A percentile compares a stretch with the other conserved stretches of the same genome.
Evolutionary conservation across 2,329 filamentous ascomycete species (phyloP).

Genomic region (Didymella pomorum): DNA sequence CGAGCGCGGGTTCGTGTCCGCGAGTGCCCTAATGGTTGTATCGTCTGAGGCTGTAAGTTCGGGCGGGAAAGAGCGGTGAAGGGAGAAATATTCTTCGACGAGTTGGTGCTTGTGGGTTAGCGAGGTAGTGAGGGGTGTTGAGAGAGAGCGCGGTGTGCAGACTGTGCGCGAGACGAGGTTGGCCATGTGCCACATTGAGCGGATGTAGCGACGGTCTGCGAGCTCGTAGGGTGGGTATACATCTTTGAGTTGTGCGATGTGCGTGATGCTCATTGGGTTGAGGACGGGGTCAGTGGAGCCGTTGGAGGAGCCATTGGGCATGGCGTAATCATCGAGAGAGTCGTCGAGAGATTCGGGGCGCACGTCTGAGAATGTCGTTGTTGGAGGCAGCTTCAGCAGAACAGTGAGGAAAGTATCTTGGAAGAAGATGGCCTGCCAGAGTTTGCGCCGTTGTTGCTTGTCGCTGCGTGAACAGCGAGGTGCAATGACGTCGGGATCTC

Average conservation of each 20-base stretch:
- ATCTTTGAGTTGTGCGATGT: slow-evolving; percentile 54
- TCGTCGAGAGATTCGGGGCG: slow-evolving; percentile 76
- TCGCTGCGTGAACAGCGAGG: slow-evolving; percentile 73
- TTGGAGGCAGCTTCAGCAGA: slow-evolving; percentile 77
- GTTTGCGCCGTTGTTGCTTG: slow-evolving; percentile 79
- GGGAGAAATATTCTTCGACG: slow-evolving; percentile 72
- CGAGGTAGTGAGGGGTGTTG: slow-evolving; percentile 74
- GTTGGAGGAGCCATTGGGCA: slow-evolving; percentile 63
- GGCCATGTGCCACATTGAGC: slow-evolving; percentile 79
- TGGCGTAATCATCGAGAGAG: slow-evolving; percentile 69
- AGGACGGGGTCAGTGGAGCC: slow-evolving; percentile 53
- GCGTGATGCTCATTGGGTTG: slow-evolving; percentile 61
- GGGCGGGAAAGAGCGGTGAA: slow-evolving; percentile 76
- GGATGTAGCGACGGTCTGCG: slow-evolving; percentile 64
- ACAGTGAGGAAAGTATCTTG: slow-evolving; percentile 86
- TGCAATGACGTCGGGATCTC: slow-evolving; percentile 76
- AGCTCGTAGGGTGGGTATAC: slow-evolving; percentile 52
- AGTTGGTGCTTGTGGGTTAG: slow-evolving; percentile 74
- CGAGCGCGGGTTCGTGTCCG: slow-evolving; percentile 68
- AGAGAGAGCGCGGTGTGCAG: slow-evolving; percentile 76
- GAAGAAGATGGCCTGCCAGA: slow-evolving; percentile 82
- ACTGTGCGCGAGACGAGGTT: slow-evolving; percentile 81
- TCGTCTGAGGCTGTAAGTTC: slow-evolving; percentile 74
- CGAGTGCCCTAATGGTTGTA: slow-evolving; percentile 65
- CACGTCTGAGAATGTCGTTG: slow-evolving; percentile 80